Percentiles rank a stretch among this genome's conserved stretches.
Conservation (phyloP, 192 early-diverging fungal genomes). For the Cladochytrium replicatum region DNA sequence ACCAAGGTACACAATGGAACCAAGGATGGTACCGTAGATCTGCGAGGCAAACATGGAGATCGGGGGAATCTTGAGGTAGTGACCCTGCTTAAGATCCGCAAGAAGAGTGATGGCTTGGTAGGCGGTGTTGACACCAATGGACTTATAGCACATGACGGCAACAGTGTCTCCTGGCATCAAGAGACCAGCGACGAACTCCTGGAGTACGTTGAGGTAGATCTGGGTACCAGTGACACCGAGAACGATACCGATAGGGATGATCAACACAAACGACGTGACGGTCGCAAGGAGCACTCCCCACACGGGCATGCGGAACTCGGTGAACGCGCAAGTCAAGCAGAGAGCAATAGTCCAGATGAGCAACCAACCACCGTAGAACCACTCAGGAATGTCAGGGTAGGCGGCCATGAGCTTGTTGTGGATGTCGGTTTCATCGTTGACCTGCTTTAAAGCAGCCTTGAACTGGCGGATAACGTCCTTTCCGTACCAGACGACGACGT, state of each 20-base stretch:
- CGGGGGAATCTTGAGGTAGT: conserved; percentile 68
- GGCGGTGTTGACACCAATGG: conserved; percentile 68
- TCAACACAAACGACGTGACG: conserved; percentile 49
- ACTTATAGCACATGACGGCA: conserved; percentile 80
- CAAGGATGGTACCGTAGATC: conserved; percentile 48
- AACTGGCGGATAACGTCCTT: conserved; percentile 37
- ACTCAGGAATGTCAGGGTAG: conserved; percentile 62
- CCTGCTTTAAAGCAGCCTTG: conserved; percentile 14
- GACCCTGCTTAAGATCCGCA: conserved; percentile 67
- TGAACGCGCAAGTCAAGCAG: conserved; percentile 6
- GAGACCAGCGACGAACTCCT: conserved; percentile 77
- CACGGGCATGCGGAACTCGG: conserved; percentile 51
- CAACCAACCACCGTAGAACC: conserved; percentile 37
- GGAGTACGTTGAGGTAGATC: conserved; percentile 73
- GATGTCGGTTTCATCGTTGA: conserved; percentile 44
- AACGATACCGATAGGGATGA: conserved; percentile 75
- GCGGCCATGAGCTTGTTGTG: conserved; percentile 60
- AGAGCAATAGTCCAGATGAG: neutral
- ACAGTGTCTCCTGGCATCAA: conserved; percentile 70
- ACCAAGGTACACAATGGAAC: conserved; percentile 37
- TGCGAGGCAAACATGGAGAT: conserved; percentile 49
- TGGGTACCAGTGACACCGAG: conserved; percentile 67
- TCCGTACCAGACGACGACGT: conserved; percentile 47
- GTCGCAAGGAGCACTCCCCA: conserved; percentile 46
- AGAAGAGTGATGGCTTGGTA: conserved; percentile 68